phyloP scores from a whole-genome alignment of 768 basidiomycete genomes.

The Mycena vitilis region DNA sequence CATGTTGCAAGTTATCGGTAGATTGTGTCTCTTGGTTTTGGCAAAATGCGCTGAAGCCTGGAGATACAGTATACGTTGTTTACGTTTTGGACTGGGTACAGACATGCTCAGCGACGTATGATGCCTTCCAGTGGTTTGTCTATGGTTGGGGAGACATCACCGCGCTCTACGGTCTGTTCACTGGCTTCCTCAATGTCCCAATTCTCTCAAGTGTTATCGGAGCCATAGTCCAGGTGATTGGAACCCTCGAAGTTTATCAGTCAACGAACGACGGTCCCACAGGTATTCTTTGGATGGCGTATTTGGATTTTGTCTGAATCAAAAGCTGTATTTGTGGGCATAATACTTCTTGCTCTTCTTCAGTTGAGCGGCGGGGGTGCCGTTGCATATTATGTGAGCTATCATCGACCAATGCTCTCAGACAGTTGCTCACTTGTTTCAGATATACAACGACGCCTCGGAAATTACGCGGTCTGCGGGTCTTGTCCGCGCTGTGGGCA shows the following conservation, averaged over 20 bases:
- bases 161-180: conserved; percentile 24
- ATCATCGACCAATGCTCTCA: not conserved
- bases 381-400: conserved; percentile 29
- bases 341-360: conserved; percentile 30
- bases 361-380: conserved; percentile 31
- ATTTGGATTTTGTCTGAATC: conserved; percentile 33
- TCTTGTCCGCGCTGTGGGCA: not conserved
- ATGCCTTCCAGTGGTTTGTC: conserved; percentile 39
- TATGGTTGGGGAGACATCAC: conserved; percentile 35
- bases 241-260: not conserved
- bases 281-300: conserved; percentile 39
- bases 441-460: not conserved
- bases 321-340: conserved; percentile 4
- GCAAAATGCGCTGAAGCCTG: not conserved
- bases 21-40: not conserved
- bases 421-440: not conserved
- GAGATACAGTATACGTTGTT: conserved; percentile 30
- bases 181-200: conserved; percentile 35
- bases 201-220: conserved; percentile 34
- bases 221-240: conserved; percentile 34
- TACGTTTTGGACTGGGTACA: conserved; percentile 38
- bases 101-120: conserved; percentile 37
- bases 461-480: not conserved
- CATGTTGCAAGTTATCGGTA: conserved; percentile 30
- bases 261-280: not conserved